phyloP scores from a whole-genome alignment of 768 basidiomycete genomes.

The Guyanaporus albipodus region DNA sequence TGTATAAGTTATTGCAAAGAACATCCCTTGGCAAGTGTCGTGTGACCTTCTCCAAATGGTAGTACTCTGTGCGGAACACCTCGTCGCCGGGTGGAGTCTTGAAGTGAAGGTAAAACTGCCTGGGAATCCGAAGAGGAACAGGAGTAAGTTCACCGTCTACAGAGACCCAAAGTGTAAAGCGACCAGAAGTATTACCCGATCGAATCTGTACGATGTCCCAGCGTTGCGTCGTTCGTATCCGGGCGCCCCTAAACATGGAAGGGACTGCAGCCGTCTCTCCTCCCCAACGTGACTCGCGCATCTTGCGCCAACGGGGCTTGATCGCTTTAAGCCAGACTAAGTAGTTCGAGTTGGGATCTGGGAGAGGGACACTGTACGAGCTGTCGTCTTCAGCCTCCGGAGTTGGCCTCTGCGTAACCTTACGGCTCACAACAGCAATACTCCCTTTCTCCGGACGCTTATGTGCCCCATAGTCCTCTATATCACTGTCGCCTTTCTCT shows the following conservation, averaged over 20 bases:
- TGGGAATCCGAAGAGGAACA: constrained; percentile 78
- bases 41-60: constrained; percentile 67
- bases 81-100: constrained; percentile 63
- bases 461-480: constrained; percentile 53
- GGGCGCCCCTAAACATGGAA: constrained; percentile 67
- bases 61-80: constrained; percentile 65
- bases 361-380: constrained; percentile 38
- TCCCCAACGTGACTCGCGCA: constrained; percentile 45
- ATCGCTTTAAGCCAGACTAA: constrained; percentile 74
- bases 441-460: constrained; percentile 33
- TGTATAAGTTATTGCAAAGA: constrained; percentile 76
- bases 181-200: constrained; percentile 68
- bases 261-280: constrained; percentile 47
- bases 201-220: constrained; percentile 97
- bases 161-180: constrained; percentile 85
- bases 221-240: constrained; percentile 55
- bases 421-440: constrained; percentile 52
- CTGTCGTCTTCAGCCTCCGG: constrained; percentile 38
- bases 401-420: constrained; percentile 38
- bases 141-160: constrained; percentile 76
- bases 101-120: constrained; percentile 92
- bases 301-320: constrained; percentile 72
- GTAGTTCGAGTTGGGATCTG: constrained; percentile 64
- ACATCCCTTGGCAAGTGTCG: constrained; percentile 77
- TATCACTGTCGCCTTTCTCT: constrained; percentile 38